phyloP scores from a whole-genome alignment of 2,329 filamentous ascomycete genomes.

The Pseudogymnoascus sp. region DNA sequence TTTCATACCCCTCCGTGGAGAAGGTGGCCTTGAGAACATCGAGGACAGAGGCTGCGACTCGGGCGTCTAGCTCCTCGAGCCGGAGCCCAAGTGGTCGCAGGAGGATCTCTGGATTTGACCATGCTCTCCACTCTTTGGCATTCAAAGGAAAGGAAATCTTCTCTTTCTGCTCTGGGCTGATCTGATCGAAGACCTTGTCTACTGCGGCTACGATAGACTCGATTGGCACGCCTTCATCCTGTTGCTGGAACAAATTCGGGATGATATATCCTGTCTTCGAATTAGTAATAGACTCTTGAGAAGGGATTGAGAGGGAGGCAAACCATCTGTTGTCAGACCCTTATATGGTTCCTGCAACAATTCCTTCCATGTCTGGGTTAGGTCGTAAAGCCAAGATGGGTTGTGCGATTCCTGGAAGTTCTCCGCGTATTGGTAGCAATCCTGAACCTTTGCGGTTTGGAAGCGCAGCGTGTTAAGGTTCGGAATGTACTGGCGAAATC shows the following conservation, averaged over 20 bases:
- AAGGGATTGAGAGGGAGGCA: slow-evolving; percentile 29
- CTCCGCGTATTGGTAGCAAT: slow-evolving; percentile 53
- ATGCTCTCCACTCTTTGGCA: slow-evolving; percentile 26
- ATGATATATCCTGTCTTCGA: slow-evolving; percentile 40
- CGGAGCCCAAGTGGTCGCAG: slow-evolving; percentile 12
- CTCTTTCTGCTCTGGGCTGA: slow-evolving; percentile 10
- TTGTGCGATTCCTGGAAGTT: slow-evolving; percentile 49
- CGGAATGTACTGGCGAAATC: slow-evolving; percentile 52
- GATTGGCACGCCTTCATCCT: slow-evolving; percentile 22
- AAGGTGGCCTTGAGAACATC: slow-evolving; percentile 14
- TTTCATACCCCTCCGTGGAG: slow-evolving; percentile 14
- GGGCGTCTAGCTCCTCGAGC: slow-evolving; percentile 11
- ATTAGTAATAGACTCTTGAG: slow-evolving; percentile 46
- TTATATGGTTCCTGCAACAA: slow-evolving; percentile 39
- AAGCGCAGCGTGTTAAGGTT: slow-evolving; percentile 55
- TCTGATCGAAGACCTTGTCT: slow-evolving; percentile 10
- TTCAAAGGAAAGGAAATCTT: slow-evolving; percentile 52
- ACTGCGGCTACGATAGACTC: slow-evolving; percentile 42
- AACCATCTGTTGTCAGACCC: slow-evolving; percentile 26
- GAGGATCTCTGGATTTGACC: slow-evolving; percentile 17
- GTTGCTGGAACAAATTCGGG: slow-evolving; percentile 11
- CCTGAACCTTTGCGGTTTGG: slow-evolving; percentile 52
- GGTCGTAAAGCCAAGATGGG: slow-evolving; percentile 58
- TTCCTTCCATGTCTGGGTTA: slow-evolving; percentile 63
- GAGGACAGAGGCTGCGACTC: slow-evolving; percentile 11